Conservation (phyloP, 2,329 filamentous ascomycete species). For the Cercospora zeae-maydis region DNA sequence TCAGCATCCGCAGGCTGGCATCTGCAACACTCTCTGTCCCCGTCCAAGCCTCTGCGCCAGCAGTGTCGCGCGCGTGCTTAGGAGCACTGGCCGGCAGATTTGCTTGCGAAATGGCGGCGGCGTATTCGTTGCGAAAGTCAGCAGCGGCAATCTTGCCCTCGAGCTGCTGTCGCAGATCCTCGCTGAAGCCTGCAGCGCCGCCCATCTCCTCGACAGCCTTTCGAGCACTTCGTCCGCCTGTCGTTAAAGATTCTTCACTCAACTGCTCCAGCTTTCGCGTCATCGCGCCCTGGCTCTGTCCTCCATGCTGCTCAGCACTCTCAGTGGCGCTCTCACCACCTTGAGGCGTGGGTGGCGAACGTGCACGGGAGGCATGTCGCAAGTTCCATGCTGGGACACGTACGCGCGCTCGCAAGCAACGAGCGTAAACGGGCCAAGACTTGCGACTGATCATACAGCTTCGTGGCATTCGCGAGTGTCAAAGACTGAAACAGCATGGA, state of each 20-base stretch:
- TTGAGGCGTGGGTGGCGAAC: slow-evolving; percentile 19
- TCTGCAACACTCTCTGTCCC: slow-evolving; percentile 73
- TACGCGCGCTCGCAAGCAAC: slow-evolving; percentile 40
- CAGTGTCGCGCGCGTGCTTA: slow-evolving; percentile 66
- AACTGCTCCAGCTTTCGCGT: slow-evolving; percentile 56
- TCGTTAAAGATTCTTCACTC: slow-evolving; percentile 57
- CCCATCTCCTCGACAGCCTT: slow-evolving; percentile 53
- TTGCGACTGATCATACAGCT: slow-evolving; percentile 27
- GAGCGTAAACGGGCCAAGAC: slow-evolving; percentile 36
- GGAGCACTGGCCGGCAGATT: slow-evolving; percentile 52
- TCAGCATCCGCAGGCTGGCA: slow-evolving; percentile 73
- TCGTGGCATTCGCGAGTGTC: slow-evolving; percentile 1
- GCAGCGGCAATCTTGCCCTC: slow-evolving; percentile 57
- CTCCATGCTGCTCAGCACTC: not conserved
- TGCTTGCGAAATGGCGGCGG: slow-evolving; percentile 26
- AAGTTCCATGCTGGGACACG: slow-evolving; percentile 17
- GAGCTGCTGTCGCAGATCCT: slow-evolving; percentile 56
- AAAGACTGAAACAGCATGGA: not conserved
- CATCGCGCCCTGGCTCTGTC: slow-evolving; percentile 53
- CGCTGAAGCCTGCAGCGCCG: slow-evolving; percentile 54
- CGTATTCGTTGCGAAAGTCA: slow-evolving; percentile 53
- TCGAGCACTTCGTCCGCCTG: slow-evolving; percentile 52
- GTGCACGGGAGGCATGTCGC: slow-evolving; percentile 16
- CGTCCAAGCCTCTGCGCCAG: slow-evolving; percentile 68
- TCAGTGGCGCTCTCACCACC: slow-evolving; percentile 16